Evolutionary conservation across 768 basidiomycete genomes (phyloP).

Genomic region (Termitomyces sp.): DNA sequence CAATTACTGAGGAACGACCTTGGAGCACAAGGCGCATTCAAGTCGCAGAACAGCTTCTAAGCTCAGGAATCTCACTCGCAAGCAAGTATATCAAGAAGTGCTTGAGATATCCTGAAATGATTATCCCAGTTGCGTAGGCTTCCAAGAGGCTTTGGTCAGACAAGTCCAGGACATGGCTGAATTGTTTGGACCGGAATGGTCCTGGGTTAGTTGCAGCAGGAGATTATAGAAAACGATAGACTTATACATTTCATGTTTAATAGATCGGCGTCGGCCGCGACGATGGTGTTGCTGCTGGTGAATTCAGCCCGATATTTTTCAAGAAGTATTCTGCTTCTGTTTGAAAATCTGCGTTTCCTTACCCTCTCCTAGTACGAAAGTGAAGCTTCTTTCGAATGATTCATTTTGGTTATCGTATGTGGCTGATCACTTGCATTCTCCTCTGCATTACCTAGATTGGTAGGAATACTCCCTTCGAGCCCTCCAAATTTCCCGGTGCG

Average conservation of each 20-base stretch:
- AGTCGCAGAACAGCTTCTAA: conserved; percentile 41
- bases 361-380: conserved; percentile 9
- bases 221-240: not conserved
- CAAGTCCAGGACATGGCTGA: conserved; percentile 53
- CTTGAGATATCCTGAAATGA: not conserved
- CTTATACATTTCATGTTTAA: not conserved
- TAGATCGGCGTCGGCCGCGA: conserved; percentile 61
- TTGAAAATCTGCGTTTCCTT: conserved; percentile 13
- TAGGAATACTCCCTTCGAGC: conserved; percentile 42
- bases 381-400: conserved; percentile 36
- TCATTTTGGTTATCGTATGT: conserved; percentile 55
- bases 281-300: conserved; percentile 49
- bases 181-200: conserved; percentile 51
- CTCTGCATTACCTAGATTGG: not conserved
- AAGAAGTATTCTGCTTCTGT: conserved; percentile 28
- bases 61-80: conserved; percentile 33
- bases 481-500: conserved; percentile 47
- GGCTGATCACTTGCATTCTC: not conserved
- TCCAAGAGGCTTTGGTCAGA: conserved; percentile 49
- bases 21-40: conserved; percentile 49
- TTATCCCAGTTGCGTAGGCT: conserved; percentile 25
- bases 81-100: conserved; percentile 20
- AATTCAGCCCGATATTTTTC: conserved; percentile 62
- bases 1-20: conserved; percentile 37
- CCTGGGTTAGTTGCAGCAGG: conserved; percentile 33